A percentile compares a stretch with the other conserved stretches of the same genome.
These are phyloP conservation scores for Hyphopichia fennica DNA, from an alignment of 1,139 yeast genomes.

Conservation along the genomic window DNA sequence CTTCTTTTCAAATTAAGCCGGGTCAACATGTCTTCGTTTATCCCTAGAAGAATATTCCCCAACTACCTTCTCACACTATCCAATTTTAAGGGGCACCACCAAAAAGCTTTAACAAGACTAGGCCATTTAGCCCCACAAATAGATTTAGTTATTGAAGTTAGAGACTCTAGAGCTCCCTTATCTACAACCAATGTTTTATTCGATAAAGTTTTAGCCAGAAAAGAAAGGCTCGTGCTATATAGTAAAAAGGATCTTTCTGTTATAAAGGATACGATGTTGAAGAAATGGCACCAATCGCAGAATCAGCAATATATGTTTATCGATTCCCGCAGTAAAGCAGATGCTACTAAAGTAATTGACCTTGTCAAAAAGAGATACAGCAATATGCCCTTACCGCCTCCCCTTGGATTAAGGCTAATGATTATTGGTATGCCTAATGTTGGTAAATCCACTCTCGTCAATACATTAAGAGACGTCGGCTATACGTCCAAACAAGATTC, in stretches of 20 bases:
- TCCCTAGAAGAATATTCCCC: conserved; percentile 58
- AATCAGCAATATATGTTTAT: conserved; percentile 58
- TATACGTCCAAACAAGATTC: conserved; percentile 19
- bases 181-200: conserved; percentile 81
- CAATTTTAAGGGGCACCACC: conserved; percentile 91
- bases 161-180: conserved; percentile 89
- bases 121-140: conserved; percentile 75
- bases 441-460: conserved; percentile 92
- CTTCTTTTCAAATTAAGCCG: too few species aligned
- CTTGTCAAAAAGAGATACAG: conserved; percentile 45
- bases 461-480: conserved; percentile 66
- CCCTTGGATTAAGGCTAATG: conserved; percentile 74
- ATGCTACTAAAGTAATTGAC: conserved; percentile 53
- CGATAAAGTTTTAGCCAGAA: conserved; percentile 62
- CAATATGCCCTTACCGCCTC: conserved; percentile 64
- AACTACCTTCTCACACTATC: conserved; percentile 66
- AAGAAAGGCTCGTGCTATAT: conserved; percentile 62
- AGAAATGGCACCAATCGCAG: conserved; percentile 52
- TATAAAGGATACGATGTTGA: conserved; percentile 31
- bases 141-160: conserved; percentile 76
- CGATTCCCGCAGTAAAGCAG: conserved; percentile 56
- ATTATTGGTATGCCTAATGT: conserved; percentile 96
- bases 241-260: conserved; percentile 62
- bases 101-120: conserved; percentile 71
- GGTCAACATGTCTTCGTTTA: too few species aligned